These are phyloP conservation scores for Wallacemonas collosoma DNA, from an alignment of 208 protist species.

Conservation along the genomic window DNA sequence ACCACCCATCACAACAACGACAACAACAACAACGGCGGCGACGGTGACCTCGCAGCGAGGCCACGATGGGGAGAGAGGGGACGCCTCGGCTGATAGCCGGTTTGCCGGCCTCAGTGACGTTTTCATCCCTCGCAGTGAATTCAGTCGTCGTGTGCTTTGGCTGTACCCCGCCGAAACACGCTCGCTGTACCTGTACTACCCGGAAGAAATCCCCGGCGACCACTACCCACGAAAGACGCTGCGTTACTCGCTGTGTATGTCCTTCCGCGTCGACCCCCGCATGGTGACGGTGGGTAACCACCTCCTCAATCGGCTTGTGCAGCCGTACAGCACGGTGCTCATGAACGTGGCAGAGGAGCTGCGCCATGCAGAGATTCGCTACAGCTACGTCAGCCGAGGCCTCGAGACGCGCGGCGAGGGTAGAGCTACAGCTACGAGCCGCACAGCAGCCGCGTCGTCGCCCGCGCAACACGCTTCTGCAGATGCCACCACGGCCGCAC, in stretches of 20 bases:
- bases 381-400: constrained; percentile 72
- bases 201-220: constrained; percentile 79
- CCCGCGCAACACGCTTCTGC: background rate
- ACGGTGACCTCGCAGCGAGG: too few species aligned
- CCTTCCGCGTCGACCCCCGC: constrained; percentile 55
- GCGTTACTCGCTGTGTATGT: constrained; percentile 82
- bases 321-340: constrained; percentile 74
- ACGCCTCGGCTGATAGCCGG: constrained; percentile 15
- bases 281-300: constrained; percentile 54
- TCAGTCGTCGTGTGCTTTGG: constrained; percentile 74
- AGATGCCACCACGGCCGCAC: background rate
- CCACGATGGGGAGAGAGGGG: background rate
- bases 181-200: constrained; percentile 78
- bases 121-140: constrained; percentile 81
- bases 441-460: background rate
- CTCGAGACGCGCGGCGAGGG: constrained; percentile 26
- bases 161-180: constrained; percentile 69
- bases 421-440: constrained; percentile 41
- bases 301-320: constrained; percentile 56
- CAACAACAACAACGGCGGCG: constrained; percentile 4
- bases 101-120: constrained; percentile 67
- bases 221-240: constrained; percentile 86
- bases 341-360: constrained; percentile 79
- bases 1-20: constrained; percentile 2
- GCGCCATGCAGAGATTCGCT: constrained; percentile 65